Percentiles rank a stretch among this genome's conserved stretches.
These are phyloP conservation scores for Musa itinerans DNA, from an alignment of 176 grass and related monocot genomes.

Conservation along the genomic window DNA sequence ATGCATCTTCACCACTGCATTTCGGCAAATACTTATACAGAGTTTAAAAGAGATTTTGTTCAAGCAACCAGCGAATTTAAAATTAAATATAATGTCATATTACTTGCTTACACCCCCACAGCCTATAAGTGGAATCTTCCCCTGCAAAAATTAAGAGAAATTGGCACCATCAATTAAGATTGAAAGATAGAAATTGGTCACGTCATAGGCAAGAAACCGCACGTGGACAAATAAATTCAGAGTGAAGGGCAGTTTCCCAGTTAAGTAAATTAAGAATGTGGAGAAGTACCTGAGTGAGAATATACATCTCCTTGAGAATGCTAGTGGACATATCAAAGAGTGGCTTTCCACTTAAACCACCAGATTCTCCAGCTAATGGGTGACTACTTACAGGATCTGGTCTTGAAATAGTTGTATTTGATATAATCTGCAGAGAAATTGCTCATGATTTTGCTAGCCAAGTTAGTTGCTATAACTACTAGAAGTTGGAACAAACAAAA, in stretches of 20 bases:
- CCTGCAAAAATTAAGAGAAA: slow-evolving; percentile 39
- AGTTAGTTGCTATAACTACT: background rate
- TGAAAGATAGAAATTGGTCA: slow-evolving; percentile 12
- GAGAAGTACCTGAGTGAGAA: slow-evolving; percentile 56
- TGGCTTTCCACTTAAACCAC: slow-evolving; percentile 96
- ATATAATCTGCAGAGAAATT: slow-evolving; percentile 60
- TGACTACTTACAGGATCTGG: slow-evolving; percentile 51
- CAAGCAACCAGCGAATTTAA: background rate
- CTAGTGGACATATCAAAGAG: slow-evolving; percentile 76
- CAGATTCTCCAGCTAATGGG: slow-evolving; percentile 58
- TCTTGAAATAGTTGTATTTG: slow-evolving; percentile 88
- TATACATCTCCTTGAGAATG: slow-evolving; percentile 87
- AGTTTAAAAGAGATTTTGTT: background rate
- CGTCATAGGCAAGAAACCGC: slow-evolving; percentile 6
- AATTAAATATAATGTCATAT: slow-evolving; percentile 4
- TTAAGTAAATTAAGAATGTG: slow-evolving; percentile 12
- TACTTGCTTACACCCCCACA: slow-evolving; percentile 90
- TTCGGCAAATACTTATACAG: background rate
- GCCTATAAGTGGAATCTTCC: slow-evolving; percentile 83
- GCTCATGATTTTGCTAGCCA: background rate
- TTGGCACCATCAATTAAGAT: background rate
- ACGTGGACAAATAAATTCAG: background rate
- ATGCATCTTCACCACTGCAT: slow-evolving; percentile 81
- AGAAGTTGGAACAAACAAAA: background rate
- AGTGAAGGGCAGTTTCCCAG: slow-evolving; percentile 2